A percentile compares a stretch with the other conserved stretches of the same genome.
These are phyloP conservation scores for Phytopythium oedochilum DNA, from an alignment of 352 stramenopile genomes.

Conservation along the genomic window DNA sequence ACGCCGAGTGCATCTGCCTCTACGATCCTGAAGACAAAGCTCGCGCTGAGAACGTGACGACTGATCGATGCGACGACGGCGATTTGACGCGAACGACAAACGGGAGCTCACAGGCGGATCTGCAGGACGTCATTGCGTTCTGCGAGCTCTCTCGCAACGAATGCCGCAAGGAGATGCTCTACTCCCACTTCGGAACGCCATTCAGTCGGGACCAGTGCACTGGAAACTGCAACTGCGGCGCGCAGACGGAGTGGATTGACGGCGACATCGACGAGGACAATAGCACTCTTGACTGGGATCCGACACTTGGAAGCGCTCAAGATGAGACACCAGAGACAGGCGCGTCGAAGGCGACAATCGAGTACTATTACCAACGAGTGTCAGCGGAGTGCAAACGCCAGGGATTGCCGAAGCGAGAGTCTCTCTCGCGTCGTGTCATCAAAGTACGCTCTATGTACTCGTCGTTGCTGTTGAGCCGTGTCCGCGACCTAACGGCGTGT, in stretches of 20 bases:
- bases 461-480: not conserved
- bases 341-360: conserved; percentile 25
- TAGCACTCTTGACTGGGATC: not conserved
- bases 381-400: conserved; percentile 31
- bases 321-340: not conserved
- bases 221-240: conserved; percentile 17
- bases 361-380: conserved; percentile 64
- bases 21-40: conserved; percentile 55
- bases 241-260: conserved; percentile 2
- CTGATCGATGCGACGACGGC: conserved; percentile 26
- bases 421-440: conserved; percentile 42
- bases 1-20: conserved; percentile 46
- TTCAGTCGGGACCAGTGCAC: conserved; percentile 31
- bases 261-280: not conserved
- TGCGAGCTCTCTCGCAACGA: conserved; percentile 32
- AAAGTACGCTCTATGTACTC: conserved; percentile 17
- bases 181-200: conserved; percentile 45
- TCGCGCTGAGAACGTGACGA: conserved; percentile 42
- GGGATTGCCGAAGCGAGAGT: conserved; percentile 51
- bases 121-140: conserved; percentile 52
- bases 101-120: conserved; percentile 32
- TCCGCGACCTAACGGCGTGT: not conserved
- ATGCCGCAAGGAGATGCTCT: conserved; percentile 58
- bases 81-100: conserved; percentile 16
- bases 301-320: not conserved